A percentile compares a stretch with the other conserved stretches of the same genome.
Evolutionary conservation across 1,139 yeast species (phyloP).

Genomic region (Yamadazyma songkhlaensis): DNA sequence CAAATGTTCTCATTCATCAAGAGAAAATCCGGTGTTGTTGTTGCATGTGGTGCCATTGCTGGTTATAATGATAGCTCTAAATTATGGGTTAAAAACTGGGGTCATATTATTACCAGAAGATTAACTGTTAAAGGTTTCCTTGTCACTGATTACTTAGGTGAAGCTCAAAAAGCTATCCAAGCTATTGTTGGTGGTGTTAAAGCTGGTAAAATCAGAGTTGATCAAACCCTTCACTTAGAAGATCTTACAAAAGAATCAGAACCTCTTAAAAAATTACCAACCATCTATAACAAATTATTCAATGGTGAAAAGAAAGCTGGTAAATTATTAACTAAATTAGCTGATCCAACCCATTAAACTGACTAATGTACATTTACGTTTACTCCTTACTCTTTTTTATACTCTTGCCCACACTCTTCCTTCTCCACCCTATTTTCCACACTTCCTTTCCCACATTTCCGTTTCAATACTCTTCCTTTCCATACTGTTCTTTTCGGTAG

Average conservation of each 20-base stretch:
- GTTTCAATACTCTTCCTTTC: no score
- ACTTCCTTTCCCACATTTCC: no score
- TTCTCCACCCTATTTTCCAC: no score
- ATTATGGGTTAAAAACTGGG: conserved; percentile 35
- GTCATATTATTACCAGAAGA: conserved; percentile 44
- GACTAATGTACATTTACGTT: not conserved
- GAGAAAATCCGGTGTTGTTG: conserved; percentile 36
- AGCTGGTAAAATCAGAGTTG: conserved; percentile 39
- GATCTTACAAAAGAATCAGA: conserved; percentile 23
- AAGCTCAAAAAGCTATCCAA: conserved; percentile 34
- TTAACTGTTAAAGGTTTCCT: conserved; percentile 49
- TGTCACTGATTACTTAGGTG: conserved; percentile 32
- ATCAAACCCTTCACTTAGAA: conserved; percentile 21
- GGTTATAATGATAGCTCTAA: conserved; percentile 49
- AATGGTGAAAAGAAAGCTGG: conserved; percentile 31
- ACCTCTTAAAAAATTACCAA: conserved; percentile 26
- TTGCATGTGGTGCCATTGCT: conserved; percentile 64
- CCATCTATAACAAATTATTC: conserved; percentile 28
- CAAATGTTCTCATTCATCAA: conserved; percentile 40
- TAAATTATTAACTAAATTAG: conserved; percentile 34
- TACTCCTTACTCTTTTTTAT: no score
- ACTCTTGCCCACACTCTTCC: no score
- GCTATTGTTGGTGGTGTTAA: conserved; percentile 32
- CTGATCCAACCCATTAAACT: conserved; percentile 10
- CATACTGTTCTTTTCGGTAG: no score